phyloP scores from a whole-genome alignment of 106 monocot genomes.

The Posidonia australis region DNA sequence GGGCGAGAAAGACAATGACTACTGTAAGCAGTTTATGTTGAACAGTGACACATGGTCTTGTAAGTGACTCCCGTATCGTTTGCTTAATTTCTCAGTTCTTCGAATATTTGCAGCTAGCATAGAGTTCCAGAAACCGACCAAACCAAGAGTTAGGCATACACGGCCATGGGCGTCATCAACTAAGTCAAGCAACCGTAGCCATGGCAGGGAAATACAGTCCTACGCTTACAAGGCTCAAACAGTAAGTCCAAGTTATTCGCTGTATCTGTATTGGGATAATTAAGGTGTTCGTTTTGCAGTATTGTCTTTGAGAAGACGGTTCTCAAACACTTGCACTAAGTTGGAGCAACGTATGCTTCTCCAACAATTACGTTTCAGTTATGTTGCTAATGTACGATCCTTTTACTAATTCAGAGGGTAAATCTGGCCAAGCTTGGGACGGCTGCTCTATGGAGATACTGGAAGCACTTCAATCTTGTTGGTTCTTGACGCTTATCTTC shows the following conservation, averaged over 20 bases:
- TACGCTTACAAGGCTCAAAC: conserved; percentile 36
- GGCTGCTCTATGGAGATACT: conserved; percentile 66
- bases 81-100: too few species aligned
- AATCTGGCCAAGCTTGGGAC: conserved; percentile 69
- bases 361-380: too few species aligned
- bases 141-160: conserved; percentile 58
- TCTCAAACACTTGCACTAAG: too few species aligned
- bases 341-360: too few species aligned
- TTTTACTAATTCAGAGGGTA: conserved; percentile 28
- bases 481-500: conserved; percentile 7
- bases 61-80: too few species aligned
- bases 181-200: conserved; percentile 36
- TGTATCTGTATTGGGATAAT: too few species aligned
- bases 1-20: conserved; percentile 60
- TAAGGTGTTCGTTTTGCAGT: too few species aligned
- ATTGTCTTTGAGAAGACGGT: too few species aligned
- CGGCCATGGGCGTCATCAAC: conserved; percentile 39
- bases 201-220: conserved; percentile 27
- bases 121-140: conserved; percentile 64
- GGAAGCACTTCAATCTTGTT: conserved; percentile 80
- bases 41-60: too few species aligned
- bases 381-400: too few species aligned
- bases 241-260: too few species aligned
- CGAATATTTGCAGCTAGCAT: conserved; percentile 30
- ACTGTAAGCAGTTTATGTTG: conserved; percentile 53